Evolutionary conservation across 2,329 filamentous ascomycete genomes (phyloP).

Genomic region (Fusarium pseudocircinatum): DNA sequence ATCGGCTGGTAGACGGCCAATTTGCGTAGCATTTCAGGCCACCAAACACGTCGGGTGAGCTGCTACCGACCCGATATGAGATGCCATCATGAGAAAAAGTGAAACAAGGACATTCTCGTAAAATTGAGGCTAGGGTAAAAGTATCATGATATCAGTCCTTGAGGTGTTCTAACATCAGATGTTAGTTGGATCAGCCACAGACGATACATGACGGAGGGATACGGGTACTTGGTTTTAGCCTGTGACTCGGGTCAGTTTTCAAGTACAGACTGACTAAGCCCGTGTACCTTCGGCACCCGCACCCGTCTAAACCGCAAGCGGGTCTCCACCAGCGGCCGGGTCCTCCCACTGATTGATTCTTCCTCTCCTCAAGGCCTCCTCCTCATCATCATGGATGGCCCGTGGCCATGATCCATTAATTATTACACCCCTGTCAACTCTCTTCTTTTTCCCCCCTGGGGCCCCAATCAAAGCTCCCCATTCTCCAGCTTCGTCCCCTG

Average conservation of each 20-base stretch:
- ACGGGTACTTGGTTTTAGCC: background rate
- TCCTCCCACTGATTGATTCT: conserved; percentile 15
- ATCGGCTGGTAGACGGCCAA: conserved; percentile 34
- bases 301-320: conserved; percentile 35
- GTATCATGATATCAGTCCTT: conserved; percentile 41
- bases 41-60: conserved; percentile 27
- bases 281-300: conserved; percentile 27
- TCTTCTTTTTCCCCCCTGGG: conserved; percentile 3
- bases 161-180: conserved; percentile 38
- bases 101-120: conserved; percentile 27
- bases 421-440: background rate
- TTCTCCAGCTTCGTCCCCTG: conserved; percentile 27
- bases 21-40: conserved; percentile 27
- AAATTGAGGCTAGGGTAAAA: conserved; percentile 30
- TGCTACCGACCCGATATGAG: conserved; percentile 3
- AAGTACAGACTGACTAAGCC: conserved; percentile 24
- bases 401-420: background rate
- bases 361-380: background rate
- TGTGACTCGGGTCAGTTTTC: fast-evolving
- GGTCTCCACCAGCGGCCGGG: conserved; percentile 37
- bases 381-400: background rate
- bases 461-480: conserved; percentile 31
- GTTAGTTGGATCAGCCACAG: conserved; percentile 26
- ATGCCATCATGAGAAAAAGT: conserved; percentile 12
- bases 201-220: background rate